Evolutionary conservation across 2,329 filamentous ascomycete species (phyloP).

Genomic region (Xylaria sp.): DNA sequence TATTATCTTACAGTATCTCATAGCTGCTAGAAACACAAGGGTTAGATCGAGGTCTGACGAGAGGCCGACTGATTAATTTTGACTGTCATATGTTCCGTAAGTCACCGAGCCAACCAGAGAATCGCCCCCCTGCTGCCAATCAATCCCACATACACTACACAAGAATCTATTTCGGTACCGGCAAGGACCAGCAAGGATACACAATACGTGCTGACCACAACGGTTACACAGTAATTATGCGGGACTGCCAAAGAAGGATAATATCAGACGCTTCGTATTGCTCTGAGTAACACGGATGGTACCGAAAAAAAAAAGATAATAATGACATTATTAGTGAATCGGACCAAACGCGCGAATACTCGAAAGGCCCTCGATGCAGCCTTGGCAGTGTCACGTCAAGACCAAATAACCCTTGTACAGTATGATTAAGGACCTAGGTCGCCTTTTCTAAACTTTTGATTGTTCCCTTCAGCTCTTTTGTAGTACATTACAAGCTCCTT

Average conservation of each 20-base stretch:
- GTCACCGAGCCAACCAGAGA: slow-evolving; percentile 3
- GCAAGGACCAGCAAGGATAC: slow-evolving; percentile 2
- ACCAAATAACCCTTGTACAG: slow-evolving; percentile 17
- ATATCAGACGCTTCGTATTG: slow-evolving; percentile 26
- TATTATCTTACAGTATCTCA: background rate
- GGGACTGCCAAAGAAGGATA: background rate
- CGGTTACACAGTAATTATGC: slow-evolving; percentile 8
- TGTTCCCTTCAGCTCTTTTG: too few species aligned
- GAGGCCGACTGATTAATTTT: background rate
- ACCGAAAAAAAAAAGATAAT: slow-evolving; percentile 12
- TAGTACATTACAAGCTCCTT: too few species aligned
- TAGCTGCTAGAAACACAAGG: background rate
- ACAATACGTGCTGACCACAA: slow-evolving; percentile 1
- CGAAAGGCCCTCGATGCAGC: slow-evolving; percentile 14
- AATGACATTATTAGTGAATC: slow-evolving; percentile 23
- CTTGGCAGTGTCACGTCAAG: slow-evolving; percentile 24
- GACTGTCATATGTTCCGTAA: background rate
- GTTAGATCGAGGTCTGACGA: background rate
- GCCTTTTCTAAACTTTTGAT: background rate
- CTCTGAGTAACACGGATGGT: slow-evolving; percentile 24
- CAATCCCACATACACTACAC: background rate
- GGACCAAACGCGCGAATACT: slow-evolving; percentile 8
- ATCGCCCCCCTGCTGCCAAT: slow-evolving; percentile 3
- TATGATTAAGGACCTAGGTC: slow-evolving; percentile 10
- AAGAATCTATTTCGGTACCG: slow-evolving; percentile 24